A percentile compares a stretch with the other conserved stretches of the same genome.
Evolutionary conservation across 352 stramenopile species (phyloP).

Genomic region (Pythium angustatum): DNA sequence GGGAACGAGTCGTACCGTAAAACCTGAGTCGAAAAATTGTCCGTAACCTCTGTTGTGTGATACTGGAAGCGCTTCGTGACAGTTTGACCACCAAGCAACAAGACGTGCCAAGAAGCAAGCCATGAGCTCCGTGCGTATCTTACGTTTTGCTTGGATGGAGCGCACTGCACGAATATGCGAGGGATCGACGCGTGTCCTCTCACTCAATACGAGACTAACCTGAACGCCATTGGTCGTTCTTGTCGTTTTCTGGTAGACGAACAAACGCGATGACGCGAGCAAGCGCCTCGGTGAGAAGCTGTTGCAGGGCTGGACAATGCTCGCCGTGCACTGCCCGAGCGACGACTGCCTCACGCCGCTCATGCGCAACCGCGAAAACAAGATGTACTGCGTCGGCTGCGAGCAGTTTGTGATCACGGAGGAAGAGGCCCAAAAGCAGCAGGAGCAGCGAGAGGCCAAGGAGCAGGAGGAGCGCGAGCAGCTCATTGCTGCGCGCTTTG

Average conservation of each 20-base stretch:
- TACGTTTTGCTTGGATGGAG: too few relatives aligned
- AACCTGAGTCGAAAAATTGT: constrained; percentile 2
- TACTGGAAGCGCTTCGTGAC: not conserved
- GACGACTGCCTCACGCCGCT: constrained; percentile 78
- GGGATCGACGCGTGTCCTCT: too few relatives aligned
- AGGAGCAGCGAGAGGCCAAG: constrained; percentile 41
- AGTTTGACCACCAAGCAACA: constrained; percentile 7
- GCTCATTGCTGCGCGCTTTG: constrained; percentile 27
- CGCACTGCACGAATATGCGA: too few relatives aligned
- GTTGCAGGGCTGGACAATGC: constrained; percentile 82
- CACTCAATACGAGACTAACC: too few relatives aligned
- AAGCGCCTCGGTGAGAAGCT: constrained; percentile 79
- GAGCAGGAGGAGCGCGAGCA: constrained; percentile 28
- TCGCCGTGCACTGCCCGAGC: constrained; percentile 62
- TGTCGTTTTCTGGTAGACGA: too few relatives aligned
- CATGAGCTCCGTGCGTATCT: constrained; percentile 5
- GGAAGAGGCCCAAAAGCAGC: constrained; percentile 61
- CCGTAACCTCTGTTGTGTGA: too few relatives aligned
- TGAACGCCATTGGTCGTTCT: too few relatives aligned
- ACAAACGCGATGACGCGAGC: constrained; percentile 77
- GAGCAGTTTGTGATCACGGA: constrained; percentile 75
- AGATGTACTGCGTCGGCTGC: constrained; percentile 82
- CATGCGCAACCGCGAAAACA: constrained; percentile 73
- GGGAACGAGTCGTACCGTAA: constrained; percentile 10
- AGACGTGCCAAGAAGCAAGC: not conserved